Percentiles rank a stretch among this genome's conserved stretches.
Conservation (phyloP, 1,284 basidiomycete genomes). For the Mycosarcoma maydis region DNA sequence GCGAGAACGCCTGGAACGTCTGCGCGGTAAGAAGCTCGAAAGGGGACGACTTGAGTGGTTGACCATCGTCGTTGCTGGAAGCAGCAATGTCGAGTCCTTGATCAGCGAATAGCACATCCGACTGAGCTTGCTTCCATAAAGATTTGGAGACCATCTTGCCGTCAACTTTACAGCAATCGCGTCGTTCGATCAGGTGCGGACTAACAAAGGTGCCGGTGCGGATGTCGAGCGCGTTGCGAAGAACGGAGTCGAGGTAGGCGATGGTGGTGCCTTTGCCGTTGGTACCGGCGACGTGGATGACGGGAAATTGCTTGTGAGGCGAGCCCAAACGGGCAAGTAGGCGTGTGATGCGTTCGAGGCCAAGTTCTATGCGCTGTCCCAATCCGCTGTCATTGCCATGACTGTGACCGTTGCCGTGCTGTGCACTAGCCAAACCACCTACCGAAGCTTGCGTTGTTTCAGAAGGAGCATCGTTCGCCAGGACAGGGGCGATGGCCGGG, state of each 20-base stretch:
- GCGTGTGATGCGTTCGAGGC: constrained; percentile 76
- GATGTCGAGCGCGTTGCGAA: constrained; percentile 71
- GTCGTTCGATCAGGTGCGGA: constrained; percentile 83
- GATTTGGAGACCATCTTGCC: constrained; percentile 71
- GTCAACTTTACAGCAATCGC: constrained; percentile 81
- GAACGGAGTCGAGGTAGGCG: constrained; percentile 80
- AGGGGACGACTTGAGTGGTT: constrained; percentile 48
- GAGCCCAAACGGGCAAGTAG: constrained; percentile 72
- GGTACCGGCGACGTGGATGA: constrained; percentile 91
- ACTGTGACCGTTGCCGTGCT: constrained; percentile 2
- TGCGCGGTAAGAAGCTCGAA: constrained; percentile 70
- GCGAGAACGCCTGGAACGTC: constrained; percentile 53
- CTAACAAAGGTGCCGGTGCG: constrained; percentile 87
- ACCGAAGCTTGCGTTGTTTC: not conserved
- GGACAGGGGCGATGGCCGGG: not conserved
- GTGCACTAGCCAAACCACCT: not conserved
- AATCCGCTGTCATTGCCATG: constrained; percentile 3
- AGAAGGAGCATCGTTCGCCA: not conserved
- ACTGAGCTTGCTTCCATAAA: constrained; percentile 72
- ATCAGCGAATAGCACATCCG: constrained; percentile 72
- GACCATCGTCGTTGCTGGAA: constrained; percentile 15
- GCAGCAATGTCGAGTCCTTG: constrained; percentile 75
- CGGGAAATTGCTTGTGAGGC: constrained; percentile 78
- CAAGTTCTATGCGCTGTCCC: constrained; percentile 75
- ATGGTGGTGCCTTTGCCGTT: constrained; percentile 97